Base-by-base conservation (phyloP, 768 basidiomycete genomes). In the Tulasnella sp. region DNA sequence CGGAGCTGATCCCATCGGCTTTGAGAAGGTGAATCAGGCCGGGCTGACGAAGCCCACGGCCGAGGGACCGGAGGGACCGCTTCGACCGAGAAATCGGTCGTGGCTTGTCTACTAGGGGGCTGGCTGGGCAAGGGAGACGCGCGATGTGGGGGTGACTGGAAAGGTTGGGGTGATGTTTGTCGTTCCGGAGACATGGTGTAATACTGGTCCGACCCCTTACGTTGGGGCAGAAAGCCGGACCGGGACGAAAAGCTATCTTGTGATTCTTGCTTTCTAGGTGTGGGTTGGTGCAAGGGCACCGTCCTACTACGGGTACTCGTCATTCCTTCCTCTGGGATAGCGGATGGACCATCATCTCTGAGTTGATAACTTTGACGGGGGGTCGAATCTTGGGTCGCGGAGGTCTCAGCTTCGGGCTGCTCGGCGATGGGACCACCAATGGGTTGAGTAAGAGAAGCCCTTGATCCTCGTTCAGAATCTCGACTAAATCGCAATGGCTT, bases 1-100 rank as follows among this genome's bases (percentile, higher is more conserved):
- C 76, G 48, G 7, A 77, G 19, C 21, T 52, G 48, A 14, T 52
- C 76, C 76, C 76, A 77, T 62, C 76, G 46, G 38, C 62, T 21
- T n/a, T 52, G 52, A 52, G 76, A 56, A 1, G 76, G 56, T 36
- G 76, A 40, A 19, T 34, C 75, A 18, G 39, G 75, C 14, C 18
- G 21, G 14, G 56, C 19, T 27, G 58, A 3, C 4, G 76, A 9
- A 71, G 56, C 44, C 73, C 39, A 74, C 14, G 73, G 73, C 5
- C n/a, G 31, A 24, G 73, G 73, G 34, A 40, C 44, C 12, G 27
- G 1, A 5, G 73, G 73, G 34, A 40, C 44, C 12, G 27, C 12
- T 14, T 74, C 73, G 24, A 6, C 73, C 6, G n/a, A 34, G 39
- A 46, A 74, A 19, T 74, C 73, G 4, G 31, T 74, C 31, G 73